Base-by-base conservation (phyloP, 2,329 filamentous ascomycete genomes). In the Fulvia fulva region DNA sequence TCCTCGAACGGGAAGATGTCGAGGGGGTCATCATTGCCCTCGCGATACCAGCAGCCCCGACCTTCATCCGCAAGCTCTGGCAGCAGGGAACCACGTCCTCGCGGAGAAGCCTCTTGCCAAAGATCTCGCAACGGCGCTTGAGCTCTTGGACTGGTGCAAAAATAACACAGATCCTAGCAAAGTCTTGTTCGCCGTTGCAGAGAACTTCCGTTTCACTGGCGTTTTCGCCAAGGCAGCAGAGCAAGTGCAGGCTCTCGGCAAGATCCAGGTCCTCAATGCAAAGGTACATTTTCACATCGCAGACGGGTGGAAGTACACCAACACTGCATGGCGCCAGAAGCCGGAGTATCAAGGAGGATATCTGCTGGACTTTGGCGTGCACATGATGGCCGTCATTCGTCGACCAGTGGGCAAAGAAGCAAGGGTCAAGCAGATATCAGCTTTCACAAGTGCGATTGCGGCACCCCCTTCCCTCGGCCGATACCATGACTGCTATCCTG, bases 301-400 rank as follows among this genome's bases (percentile, higher is more conserved):
- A 55, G 69, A 72, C 1, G 81, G 79, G 8, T 75, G 73, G n/a
- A 84, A 84, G 69, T 85, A 84, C 67, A 80, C 75, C 62, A 78
- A 81, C 61, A 83, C 81, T 0, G 65, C 74, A 11, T 84, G 88
- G 89, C 84, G 89, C 55, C 87, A 87, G 71, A 80, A 76, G 56
- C 88, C 89, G 1, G 78, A 82, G 53, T 83, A 90, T 69, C 88
- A 91, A 73, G 89, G 89, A 55, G 89, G 28, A 0, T 91, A 91
- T 70, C 71, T 91, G 55, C 81, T 92, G 1, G 89, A 92, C 68
- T 87, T 84, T 14, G 89, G 89, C 45, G 87, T 92, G 25, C 89
- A 92, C 72, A 86, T 83, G 60, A 77, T 86, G 6, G 88, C 88
- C 7, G 85, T 75, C 0, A 78, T 87, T 51, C 78, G 88, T 16